Percentiles rank a stretch among this genome's conserved stretches.
phyloP scores from a whole-genome alignment of 2,329 filamentous ascomycete species.

The Penicillium griseofulvum region DNA sequence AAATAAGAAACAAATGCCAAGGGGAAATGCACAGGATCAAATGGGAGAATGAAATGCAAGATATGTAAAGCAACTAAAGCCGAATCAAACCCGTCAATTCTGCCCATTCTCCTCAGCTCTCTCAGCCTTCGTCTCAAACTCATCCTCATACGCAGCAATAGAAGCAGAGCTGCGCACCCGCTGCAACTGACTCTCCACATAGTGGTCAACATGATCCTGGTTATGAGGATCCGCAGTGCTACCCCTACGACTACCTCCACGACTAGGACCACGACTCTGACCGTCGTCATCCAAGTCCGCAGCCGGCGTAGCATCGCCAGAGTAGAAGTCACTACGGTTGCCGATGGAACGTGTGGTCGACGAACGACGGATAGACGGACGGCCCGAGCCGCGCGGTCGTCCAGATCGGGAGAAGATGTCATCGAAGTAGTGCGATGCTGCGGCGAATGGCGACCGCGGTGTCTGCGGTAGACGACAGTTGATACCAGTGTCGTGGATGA shows the following conservation, averaged over 20 bases:
- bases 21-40: background rate
- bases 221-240: slow-evolving; percentile 36
- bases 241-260: slow-evolving; percentile 43
- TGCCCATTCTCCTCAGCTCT: slow-evolving; percentile 45
- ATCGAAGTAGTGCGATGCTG: slow-evolving; percentile 92
- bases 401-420: slow-evolving; percentile 68
- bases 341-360: slow-evolving; percentile 83
- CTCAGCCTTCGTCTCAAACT: slow-evolving; percentile 60
- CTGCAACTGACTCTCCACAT: slow-evolving; percentile 77
- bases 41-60: background rate
- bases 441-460: slow-evolving; percentile 78
- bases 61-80: background rate
- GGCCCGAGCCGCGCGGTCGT: slow-evolving; percentile 45
- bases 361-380: slow-evolving; percentile 66
- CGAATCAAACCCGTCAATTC: slow-evolving; percentile 7
- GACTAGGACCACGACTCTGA: slow-evolving; percentile 14
- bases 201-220: slow-evolving; percentile 72
- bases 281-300: slow-evolving; percentile 38
- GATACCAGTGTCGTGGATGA: slow-evolving; percentile 94
- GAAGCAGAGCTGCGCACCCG: slow-evolving; percentile 62
- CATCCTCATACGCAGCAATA: slow-evolving; percentile 55
- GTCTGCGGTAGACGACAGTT: slow-evolving; percentile 91
- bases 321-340: slow-evolving; percentile 73
- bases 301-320: slow-evolving; percentile 29
- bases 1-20: background rate